Evolutionary conservation across 129 eudicot genomes (phyloP).

Genomic region (Sambucus nigra): DNA sequence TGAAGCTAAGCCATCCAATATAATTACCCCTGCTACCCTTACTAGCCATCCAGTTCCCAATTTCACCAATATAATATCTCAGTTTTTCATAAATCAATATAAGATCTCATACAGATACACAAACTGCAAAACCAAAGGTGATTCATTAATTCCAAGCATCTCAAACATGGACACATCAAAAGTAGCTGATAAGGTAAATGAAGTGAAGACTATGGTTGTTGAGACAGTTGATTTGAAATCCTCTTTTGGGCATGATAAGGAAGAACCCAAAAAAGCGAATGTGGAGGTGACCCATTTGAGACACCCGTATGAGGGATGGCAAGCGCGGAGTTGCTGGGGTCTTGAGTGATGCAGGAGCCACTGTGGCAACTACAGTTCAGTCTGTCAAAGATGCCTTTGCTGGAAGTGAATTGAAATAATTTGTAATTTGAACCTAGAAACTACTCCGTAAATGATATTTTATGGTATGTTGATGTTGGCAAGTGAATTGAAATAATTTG

Average conservation of each 20-base stretch:
- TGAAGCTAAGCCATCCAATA: background rate
- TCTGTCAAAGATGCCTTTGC: background rate
- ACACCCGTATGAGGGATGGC: background rate
- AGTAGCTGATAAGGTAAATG: background rate
- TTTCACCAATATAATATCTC: background rate
- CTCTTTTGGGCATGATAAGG: background rate
- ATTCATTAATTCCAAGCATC: too few relatives aligned
- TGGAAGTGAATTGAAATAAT: too few relatives aligned
- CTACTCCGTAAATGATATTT: too few relatives aligned
- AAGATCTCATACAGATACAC: too few relatives aligned
- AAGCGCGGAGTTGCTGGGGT: background rate
- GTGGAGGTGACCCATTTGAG: background rate
- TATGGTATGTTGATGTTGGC: too few relatives aligned
- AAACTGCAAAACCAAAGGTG: too few relatives aligned
- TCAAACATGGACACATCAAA: background rate
- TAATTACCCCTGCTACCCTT: slow-evolving; percentile 12
- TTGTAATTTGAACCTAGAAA: too few relatives aligned
- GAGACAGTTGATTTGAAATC: background rate
- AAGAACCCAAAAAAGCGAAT: background rate
- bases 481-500: too few relatives aligned
- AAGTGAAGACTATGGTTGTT: background rate
- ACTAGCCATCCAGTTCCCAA: slow-evolving; percentile 1
- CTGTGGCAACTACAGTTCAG: background rate
- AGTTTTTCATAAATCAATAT: too few relatives aligned
- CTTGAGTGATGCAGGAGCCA: background rate